Base-by-base conservation (phyloP, 1,139 yeast genomes). In the Lodderomyces theae region DNA sequence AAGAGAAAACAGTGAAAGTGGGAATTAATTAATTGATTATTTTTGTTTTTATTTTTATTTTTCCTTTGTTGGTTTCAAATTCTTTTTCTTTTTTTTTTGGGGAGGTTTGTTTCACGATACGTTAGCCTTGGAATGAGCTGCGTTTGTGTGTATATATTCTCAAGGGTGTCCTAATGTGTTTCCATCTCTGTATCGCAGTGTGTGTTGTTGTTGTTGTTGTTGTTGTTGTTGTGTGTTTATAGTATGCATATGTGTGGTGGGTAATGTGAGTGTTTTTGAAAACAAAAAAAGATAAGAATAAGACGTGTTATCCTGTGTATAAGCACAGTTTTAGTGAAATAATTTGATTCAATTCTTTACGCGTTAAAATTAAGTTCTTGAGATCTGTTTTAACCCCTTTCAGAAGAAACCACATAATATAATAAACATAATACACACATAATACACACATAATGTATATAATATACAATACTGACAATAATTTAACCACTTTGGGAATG, bases 401-500 rank as follows among this genome's bases (percentile, higher is more conserved):
- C 29, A 9, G 16, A 25, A n/a, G n/a, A 25, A 24, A 4, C 4
- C 26, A 24, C 11, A 24, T 9, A 24, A n/a, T n/a, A n/a, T 24
- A 8, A 24, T 12, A 24, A 9, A 24, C 26, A 24, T 9, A 8
- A 24, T 12, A 28, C 8, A 28, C 31, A 29, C n/a, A 9, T 11
- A 19, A 16, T 17, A 29, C 13, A 10, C 11, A 17, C 11, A 4
- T 11, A 5, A 28, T 28, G 11, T 28, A 28, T 8, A 28, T 28
- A 28, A 6, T 13, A 13, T 7, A 7, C 8, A 16, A 28, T 28
- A n/a, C n/a, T n/a, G n/a, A n/a, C 16, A 16, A 29, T 28, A 28
- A 28, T 28, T 28, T 28, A 28, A 28, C 31, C 15, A 28, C 31
- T 28, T 28, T 28, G 15, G 31, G 31, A 28, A 28, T 25, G 12